These are phyloP conservation scores for Polytrichum formosum DNA, from an alignment of 225 moss, liverwort and hornwort genomes.

Conservation along the genomic window DNA sequence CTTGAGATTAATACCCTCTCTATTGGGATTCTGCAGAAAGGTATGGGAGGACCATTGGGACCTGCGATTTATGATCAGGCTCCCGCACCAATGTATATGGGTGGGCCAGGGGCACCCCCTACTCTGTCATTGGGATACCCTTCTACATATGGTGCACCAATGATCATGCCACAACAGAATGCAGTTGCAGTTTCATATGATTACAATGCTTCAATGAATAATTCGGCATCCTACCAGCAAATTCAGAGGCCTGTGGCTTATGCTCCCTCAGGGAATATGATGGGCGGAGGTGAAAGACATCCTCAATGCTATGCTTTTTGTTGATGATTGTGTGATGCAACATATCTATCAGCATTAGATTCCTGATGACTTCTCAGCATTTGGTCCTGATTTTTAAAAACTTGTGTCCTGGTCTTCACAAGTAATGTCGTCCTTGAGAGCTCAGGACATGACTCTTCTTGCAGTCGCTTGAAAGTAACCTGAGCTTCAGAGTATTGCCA, in stretches of 20 bases:
- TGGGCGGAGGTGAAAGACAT: slow-evolving; percentile 56
- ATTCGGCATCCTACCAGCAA: slow-evolving; percentile 77
- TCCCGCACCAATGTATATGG: slow-evolving; percentile 98
- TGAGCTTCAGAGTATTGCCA: no score
- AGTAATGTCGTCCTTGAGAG: no score
- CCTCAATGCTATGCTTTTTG: no score
- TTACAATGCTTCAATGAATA: slow-evolving; percentile 89
- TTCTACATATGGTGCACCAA: slow-evolving; percentile 86
- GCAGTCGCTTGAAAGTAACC: no score
- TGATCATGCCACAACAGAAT: slow-evolving; percentile 89
- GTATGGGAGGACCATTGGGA: slow-evolving; percentile 64
- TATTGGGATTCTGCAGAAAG: slow-evolving; percentile 42
- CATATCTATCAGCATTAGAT: no score
- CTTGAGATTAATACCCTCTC: no score
- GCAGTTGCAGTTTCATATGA: slow-evolving; percentile 90
- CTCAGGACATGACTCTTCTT: no score
- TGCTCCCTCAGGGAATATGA: slow-evolving; percentile 91
- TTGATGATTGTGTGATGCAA: no score
- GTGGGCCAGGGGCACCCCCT: slow-evolving; percentile 96
- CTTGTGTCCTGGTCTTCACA: no score
- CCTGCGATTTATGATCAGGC: slow-evolving; percentile 87
- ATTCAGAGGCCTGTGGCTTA: slow-evolving; percentile 84
- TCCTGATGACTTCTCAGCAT: no score
- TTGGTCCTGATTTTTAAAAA: no score
- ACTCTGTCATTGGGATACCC: slow-evolving; percentile 87